Base-by-base conservation (phyloP, 495 filamentous ascomycete genomes). In the Penicillium desertorum region DNA sequence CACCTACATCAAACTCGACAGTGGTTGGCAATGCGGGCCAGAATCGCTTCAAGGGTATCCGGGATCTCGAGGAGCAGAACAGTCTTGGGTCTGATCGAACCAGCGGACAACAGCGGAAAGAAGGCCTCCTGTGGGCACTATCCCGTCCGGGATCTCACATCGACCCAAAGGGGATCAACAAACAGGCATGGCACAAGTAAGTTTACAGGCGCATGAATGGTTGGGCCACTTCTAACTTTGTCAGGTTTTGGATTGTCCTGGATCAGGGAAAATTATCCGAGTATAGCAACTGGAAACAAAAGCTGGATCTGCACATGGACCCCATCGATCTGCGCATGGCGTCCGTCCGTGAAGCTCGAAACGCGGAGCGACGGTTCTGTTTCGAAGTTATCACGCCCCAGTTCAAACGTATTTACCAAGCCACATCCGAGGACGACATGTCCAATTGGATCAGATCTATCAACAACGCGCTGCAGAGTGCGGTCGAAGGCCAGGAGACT, bases 261-360 rank as follows among this genome's bases (percentile, higher is more conserved):
- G 94, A 98, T 67, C 92, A 94, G 72, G 94, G 94, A 4, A 95
- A 92, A 69, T 76, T 99, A 29, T 96, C 94, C 1, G 94, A 99
- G 65, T 98, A 99, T 71, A 95, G 91, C 66, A 98, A 99, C 71
- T 99, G 94, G 94, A 99, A 99, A 73, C 90, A 98, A 68, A 90
- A 87, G 71, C 82, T 98, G 45, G 95, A 97, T 70, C 79, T 97
- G 34, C 94, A 99, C 68, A 98, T 96, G 86, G 94, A 99, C 8
- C 94, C 94, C 3, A 99, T 99, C 58, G 95, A 99, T 71, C 79
- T 99, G 41, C 88, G 92, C 27, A 91, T 98, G 83, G 94, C 95
- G 19, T 98, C 95, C 5, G 95, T 99, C 10, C 86, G 94, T 32
- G 93, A 98, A 71, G 92, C 94, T 48, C 86, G 95, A 49, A 93